A percentile compares a stretch with the other conserved stretches of the same genome.
These are phyloP conservation scores for Chamaecyparis obtusa DNA, from an alignment of 75 land plant species.

Conservation along the genomic window DNA sequence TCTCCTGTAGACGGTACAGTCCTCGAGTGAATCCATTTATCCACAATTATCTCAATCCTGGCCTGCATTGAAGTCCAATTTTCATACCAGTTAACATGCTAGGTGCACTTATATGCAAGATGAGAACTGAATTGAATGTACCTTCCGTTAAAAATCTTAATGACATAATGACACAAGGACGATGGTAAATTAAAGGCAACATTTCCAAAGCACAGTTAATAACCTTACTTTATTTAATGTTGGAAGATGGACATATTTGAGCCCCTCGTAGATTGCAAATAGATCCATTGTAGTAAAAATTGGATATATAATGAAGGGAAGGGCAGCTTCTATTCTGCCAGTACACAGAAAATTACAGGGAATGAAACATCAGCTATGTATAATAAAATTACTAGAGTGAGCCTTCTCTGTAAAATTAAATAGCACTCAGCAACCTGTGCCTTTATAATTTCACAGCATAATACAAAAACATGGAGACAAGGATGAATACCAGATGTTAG, in stretches of 20 bases:
- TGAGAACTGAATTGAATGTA: too few relatives aligned
- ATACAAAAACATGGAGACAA: neutral
- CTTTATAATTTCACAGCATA: neutral
- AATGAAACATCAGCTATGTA: neutral
- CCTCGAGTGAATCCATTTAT: conserved; percentile 41
- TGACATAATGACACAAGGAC: neutral
- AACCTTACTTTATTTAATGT: conserved; percentile 65
- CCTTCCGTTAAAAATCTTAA: neutral
- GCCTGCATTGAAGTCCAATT: conserved; percentile 35
- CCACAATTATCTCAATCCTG: conserved; percentile 63
- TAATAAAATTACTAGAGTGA: neutral
- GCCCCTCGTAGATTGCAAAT: conserved; percentile 59
- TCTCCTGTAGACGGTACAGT: conserved; percentile 59
- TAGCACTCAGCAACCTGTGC: neutral
- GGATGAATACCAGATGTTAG: neutral
- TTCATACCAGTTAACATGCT: conserved; percentile 18
- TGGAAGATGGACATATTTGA: conserved; percentile 69
- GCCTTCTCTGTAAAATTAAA: neutral
- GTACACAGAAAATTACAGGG: neutral
- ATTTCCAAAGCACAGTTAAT: neutral
- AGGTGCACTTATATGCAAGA: neutral
- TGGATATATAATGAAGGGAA: conserved; percentile 59
- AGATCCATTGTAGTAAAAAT: conserved; percentile 57
- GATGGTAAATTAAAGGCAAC: neutral
- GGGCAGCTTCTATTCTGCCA: conserved; percentile 43